Base-by-base conservation (phyloP, 345 rosid genomes). In the Ceriops decandra region DNA sequence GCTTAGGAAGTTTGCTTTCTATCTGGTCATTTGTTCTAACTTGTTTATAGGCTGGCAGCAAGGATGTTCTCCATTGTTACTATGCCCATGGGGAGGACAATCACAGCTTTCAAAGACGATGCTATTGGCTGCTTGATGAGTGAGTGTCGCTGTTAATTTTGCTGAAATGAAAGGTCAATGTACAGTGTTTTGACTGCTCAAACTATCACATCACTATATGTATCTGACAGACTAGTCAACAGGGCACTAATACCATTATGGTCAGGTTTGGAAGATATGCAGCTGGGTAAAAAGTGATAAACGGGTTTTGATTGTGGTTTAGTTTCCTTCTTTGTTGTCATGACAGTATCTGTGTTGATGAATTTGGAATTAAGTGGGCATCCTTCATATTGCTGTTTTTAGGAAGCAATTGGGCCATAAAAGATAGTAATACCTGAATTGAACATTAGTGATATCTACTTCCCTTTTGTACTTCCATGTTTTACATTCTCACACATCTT, bases 101-200 rank as follows among this genome's bases (percentile, higher is more conserved):
- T 68, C 93, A 89, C 72, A 81, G 73, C 74, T 93, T 90, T 72
- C 98, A 93, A 75, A 81, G 97, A 30, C 88, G 97, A 71, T 82
- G 88, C 69, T 93, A 93, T 77, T 93, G 98, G 98, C 85, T 90
- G 98, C 98, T 93, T 71, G 93, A 90, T 68, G 84, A 65, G 98
- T 93, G 76, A 84, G 90, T 78, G 60, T 60, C 24, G n/a, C 36
- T 66, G 52, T 68, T 64, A 6, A 22, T 66, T 27, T 67, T 81
- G 20, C 46, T 53, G 51, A 53, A 56, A 57, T 47, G 33, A 52
- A 35, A 63, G 69, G 54, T 52, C 7, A 7, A 32, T 13, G 19
- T 8, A 5, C 27, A 22, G 19, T 66, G 66, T 68, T 20, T 21
- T 38, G 42, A 31, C n/a, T 71, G 65, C 63, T 38, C 69, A 33